These are phyloP conservation scores for Musa acuminata DNA, from an alignment of 176 grass and related monocot species.

Conservation along the genomic window DNA sequence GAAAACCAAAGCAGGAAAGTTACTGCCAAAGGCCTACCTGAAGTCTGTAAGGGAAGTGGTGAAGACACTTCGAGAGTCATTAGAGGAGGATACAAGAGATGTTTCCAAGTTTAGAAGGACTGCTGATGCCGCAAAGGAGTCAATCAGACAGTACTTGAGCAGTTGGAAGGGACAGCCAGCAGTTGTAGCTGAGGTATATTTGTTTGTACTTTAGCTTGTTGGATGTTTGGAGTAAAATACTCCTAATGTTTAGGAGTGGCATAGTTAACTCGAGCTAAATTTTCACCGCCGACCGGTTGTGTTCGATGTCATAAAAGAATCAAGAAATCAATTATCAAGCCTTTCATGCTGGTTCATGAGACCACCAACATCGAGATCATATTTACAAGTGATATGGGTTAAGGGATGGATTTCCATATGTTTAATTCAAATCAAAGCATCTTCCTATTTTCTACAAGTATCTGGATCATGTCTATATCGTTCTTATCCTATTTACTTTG, in stretches of 20 bases:
- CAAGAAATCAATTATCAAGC: too few species aligned
- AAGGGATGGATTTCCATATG: too few species aligned
- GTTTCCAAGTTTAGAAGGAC: constrained; percentile 58
- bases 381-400: too few species aligned
- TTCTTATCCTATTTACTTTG: too few species aligned
- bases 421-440: too few species aligned
- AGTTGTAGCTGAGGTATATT: constrained; percentile 52
- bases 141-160: constrained; percentile 69
- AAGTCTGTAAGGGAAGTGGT: constrained; percentile 86
- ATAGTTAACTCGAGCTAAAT: background rate
- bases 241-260: background rate
- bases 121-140: constrained; percentile 76
- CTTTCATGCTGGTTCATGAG: too few species aligned
- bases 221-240: background rate
- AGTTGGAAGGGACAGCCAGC: constrained; percentile 58
- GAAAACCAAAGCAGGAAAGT: constrained; percentile 69
- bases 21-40: constrained; percentile 81
- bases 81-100: constrained; percentile 51
- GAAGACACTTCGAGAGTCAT: constrained; percentile 73
- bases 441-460: too few species aligned
- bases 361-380: too few species aligned
- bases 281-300: background rate
- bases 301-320: too few species aligned
- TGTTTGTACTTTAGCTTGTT: background rate
- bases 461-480: too few species aligned